Evolutionary conservation across 331 rosid genomes (phyloP), one percentile per base, ranked within the genome.

Genomic region (Telfairia occidentalis): DNA sequence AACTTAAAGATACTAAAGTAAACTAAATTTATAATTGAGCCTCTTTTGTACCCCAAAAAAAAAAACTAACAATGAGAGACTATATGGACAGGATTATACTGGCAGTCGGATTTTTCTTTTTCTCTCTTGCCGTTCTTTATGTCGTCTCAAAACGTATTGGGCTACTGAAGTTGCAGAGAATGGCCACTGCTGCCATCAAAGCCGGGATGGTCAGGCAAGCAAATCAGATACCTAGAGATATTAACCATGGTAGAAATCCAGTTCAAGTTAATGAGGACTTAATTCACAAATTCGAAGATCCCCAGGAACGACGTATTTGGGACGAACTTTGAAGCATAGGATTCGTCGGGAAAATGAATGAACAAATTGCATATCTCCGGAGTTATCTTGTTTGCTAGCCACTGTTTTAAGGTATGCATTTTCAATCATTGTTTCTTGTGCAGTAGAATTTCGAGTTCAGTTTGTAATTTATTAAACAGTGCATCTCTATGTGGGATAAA

Each of bases 111-210:
- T 77, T 91, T 69, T 59, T 91, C 71, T 82, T 89, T 76, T 94
- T 94, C 85, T 73, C 92, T 43, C 84, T 88, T 76, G 95, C 88
- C 28, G 92, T 91, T 78, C 89, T 94, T 13, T 88, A 94, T 80
- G 97, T 89, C 70, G 95, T 89, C 73, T 91, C 95, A 15, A 94
- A 88, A 89, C 90, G 96, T 35, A 78, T 94, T 35, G 91, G 96
- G 16, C 19, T 89, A 21, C 90, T 91, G 30, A 60, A 63, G 18
- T 80, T 89, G 81, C 89, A 87, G 84, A 85, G 91, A 84, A 80
- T 86, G 73, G 92, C 92, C 76, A 89, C 88, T 10, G 90, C 88
- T 72, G 97, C 97, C 52, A 69, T 89, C 28, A 94, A 88, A 81
- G 97, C 95, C 11, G 95, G 96, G 67, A 48, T 89, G 86, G 84